Base-by-base conservation (phyloP, 192 early-diverging fungal genomes). In the Backusella mclennaniae region DNA sequence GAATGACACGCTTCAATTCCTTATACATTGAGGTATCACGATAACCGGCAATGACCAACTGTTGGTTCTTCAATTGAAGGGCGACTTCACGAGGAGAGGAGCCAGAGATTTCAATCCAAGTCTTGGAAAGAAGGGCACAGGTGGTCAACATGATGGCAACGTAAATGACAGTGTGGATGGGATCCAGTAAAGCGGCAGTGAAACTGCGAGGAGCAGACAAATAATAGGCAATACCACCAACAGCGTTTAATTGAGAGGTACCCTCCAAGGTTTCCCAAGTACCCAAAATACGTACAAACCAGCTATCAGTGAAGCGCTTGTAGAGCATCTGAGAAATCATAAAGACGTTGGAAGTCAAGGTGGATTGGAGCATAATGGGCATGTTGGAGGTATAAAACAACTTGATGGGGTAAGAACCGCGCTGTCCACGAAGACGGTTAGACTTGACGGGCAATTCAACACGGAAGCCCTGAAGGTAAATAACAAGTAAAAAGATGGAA, bases 331-430 rank as follows among this genome's bases (percentile, higher is more conserved):
- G 98, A 31, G 96, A 98, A 84, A 99, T 95, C 89, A 99, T 95
- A 85, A 97, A 99, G 73, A 98, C 88, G 79, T 99, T 95, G 72
- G 96, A 97, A 44, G 95, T 93, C 75, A 99, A 87, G 49, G 98
- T 96, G 36, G 97, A 98, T 86, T 98, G 97, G 73, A 98, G 92
- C 98, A 99, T 99, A 82, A 99, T 98, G 67, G 98, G 96, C 98
- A 99, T 99, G 89, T 99, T 99, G 79, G 97, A 98, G 41, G 98
- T 99, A 90, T 99, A 99, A 87, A 99, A 99, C 56, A 99, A 88
- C 91, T 99, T 99, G 92, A 99, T 91, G 69, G 98, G 98, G 89
- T 97, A 99, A 74, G 96, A 90, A 33, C 97, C 97, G 79, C 95
- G 95, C 85, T 99, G 98, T 59, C 98, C 98, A 85, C 97, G 96